phyloP scores from a whole-genome alignment of 805 yeast genomes.

The Candida krabiensis region DNA sequence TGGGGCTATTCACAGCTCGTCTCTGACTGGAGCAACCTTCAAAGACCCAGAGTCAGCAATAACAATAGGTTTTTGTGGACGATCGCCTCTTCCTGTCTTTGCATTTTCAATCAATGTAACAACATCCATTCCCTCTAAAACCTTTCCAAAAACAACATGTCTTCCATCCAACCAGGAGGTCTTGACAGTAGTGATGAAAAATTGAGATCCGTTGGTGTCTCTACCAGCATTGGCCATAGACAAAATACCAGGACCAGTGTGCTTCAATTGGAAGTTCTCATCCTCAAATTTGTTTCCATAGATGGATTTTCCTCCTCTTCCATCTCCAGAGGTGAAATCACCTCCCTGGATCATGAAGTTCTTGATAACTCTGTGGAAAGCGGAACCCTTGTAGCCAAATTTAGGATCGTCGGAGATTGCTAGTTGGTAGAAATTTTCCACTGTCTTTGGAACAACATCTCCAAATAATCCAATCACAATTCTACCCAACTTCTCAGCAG shows the following conservation, averaged over 20 bases:
- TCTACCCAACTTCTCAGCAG: slow-evolving; percentile 67
- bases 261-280: slow-evolving; percentile 67
- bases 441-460: slow-evolving; percentile 82
- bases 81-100: slow-evolving; percentile 68
- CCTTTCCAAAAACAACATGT: slow-evolving; percentile 97
- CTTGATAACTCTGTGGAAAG: slow-evolving; percentile 73
- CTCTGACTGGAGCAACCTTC: slow-evolving; percentile 31
- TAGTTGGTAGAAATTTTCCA: slow-evolving; percentile 81
- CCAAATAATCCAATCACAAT: slow-evolving; percentile 88
- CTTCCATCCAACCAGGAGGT: slow-evolving; percentile 91
- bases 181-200: slow-evolving; percentile 88
- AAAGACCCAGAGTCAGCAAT: slow-evolving; percentile 75
- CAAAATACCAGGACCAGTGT: slow-evolving; percentile 65
- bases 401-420: slow-evolving; percentile 72
- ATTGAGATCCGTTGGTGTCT: slow-evolving; percentile 89
- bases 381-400: slow-evolving; percentile 59
- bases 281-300: slow-evolving; percentile 68
- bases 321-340: slow-evolving; percentile 68
- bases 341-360: slow-evolving; percentile 81
- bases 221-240: slow-evolving; percentile 83
- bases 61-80: slow-evolving; percentile 64
- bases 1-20: slow-evolving; percentile 20
- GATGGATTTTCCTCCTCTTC: slow-evolving; percentile 75
- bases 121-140: slow-evolving; percentile 82
- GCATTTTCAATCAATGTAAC: slow-evolving; percentile 72